Evolutionary conservation across 208 protist species (phyloP).

Genomic region (Crithidia brevicula): DNA sequence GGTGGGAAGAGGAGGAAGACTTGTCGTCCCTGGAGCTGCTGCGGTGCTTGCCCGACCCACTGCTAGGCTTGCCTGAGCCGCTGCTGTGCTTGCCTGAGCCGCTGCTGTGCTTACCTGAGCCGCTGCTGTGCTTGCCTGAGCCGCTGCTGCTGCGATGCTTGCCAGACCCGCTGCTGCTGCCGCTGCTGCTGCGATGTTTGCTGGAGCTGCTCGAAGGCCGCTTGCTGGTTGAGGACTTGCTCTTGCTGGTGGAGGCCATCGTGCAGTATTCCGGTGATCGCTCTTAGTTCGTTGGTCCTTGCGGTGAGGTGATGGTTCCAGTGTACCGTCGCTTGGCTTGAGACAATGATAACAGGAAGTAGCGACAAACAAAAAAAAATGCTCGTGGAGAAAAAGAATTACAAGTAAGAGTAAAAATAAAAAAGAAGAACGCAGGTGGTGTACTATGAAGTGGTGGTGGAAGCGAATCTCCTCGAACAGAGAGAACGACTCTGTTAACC

Average conservation of each 20-base stretch:
- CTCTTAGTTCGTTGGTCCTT: too few species aligned
- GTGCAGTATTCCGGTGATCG: too few species aligned
- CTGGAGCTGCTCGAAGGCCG: constrained; percentile 20
- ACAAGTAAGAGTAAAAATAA: neutral
- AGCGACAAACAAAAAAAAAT: neutral
- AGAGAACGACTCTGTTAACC: too few species aligned
- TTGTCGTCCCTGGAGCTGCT: constrained; percentile 6
- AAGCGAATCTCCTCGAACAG: neutral
- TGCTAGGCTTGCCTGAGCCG: constrained; percentile 2
- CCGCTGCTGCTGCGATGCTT: constrained; percentile 20
- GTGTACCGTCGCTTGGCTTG: too few species aligned
- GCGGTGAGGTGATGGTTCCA: too few species aligned
- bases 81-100: constrained; percentile 9
- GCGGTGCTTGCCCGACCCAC: constrained; percentile 8
- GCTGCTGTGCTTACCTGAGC: constrained; percentile 3
- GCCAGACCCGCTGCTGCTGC: neutral
- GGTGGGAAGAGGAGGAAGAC: constrained; percentile 16
- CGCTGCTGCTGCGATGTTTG: neutral
- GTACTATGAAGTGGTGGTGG: neutral
- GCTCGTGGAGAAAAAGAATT: neutral
- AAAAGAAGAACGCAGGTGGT: constrained; percentile 12
- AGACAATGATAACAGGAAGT: too few species aligned
- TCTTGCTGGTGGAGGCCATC: constrained; percentile 13
- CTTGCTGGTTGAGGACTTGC: constrained; percentile 16
- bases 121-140: constrained; percentile 10